phyloP scores from a whole-genome alignment of 2,329 filamentous ascomycete species.

The Stromatinia cepivora region DNA sequence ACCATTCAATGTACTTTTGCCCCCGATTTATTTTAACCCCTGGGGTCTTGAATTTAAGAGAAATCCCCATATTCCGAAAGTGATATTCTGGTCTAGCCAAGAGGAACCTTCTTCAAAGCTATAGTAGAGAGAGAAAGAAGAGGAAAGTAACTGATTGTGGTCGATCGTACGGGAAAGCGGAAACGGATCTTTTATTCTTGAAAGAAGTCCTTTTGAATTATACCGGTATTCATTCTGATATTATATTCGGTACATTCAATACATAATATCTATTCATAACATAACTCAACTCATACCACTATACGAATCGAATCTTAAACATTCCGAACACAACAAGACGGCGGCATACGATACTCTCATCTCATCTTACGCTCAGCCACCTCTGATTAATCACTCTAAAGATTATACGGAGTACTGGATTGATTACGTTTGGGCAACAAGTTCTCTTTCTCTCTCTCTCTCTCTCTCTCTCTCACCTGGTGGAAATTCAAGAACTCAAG shows the following conservation, averaged over 20 bases:
- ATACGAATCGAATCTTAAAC: not conserved
- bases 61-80: not conserved
- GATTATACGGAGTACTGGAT: not conserved
- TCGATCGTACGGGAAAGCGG: not conserved
- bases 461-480: not conserved
- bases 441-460: no score
- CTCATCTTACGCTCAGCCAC: constrained; percentile 16
- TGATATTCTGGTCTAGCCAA: constrained; percentile 3
- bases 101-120: not conserved
- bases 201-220: not conserved
- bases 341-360: not conserved
- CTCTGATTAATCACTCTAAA: constrained; percentile 8
- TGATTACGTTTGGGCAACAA: not conserved
- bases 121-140: not conserved
- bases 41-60: not conserved
- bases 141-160: not conserved
- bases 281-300: not conserved
- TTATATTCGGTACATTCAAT: not conserved
- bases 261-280: not conserved
- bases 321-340: not conserved
- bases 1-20: no score
- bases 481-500: not conserved
- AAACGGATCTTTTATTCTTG: not conserved
- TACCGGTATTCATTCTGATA: not conserved
- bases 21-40: not conserved